Conservation (phyloP, 164 flowering plant genomes). For the Stephania japonica region DNA sequence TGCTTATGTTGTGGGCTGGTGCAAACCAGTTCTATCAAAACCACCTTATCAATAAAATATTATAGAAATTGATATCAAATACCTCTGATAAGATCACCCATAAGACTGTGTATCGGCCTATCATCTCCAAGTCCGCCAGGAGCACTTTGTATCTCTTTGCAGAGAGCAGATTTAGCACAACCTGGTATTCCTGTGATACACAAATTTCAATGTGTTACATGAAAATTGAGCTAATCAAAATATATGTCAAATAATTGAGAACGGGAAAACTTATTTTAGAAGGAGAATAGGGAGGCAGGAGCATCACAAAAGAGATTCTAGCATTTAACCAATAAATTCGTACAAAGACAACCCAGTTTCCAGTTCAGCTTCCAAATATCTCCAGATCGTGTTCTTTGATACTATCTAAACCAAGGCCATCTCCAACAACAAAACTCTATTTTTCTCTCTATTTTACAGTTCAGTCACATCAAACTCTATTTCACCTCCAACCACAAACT, state of each 20-base stretch:
- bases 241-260: background rate
- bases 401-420: too few species aligned
- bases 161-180: constrained; percentile 94
- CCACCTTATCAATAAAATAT: background rate
- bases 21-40: background rate
- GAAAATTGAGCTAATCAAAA: background rate
- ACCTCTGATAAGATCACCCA: constrained; percentile 99
- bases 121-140: constrained; percentile 74
- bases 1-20: too few species aligned
- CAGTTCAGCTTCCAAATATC: background rate
- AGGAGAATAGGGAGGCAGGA: too few species aligned
- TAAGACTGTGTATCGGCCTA: constrained; percentile 71
- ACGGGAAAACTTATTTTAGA: background rate
- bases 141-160: constrained; percentile 67
- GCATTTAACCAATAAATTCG: background rate
- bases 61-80: constrained; percentile 2
- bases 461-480: too few species aligned
- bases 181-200: constrained; percentile 83
- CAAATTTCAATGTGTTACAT: background rate
- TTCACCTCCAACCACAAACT: too few species aligned
- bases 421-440: too few species aligned
- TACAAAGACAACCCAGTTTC: background rate
- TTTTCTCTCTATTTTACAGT: too few species aligned
- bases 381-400: background rate
- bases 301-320: background rate